phyloP scores from a whole-genome alignment of 2,329 filamentous ascomycete species.

The Chaetomiaceae sp. region DNA sequence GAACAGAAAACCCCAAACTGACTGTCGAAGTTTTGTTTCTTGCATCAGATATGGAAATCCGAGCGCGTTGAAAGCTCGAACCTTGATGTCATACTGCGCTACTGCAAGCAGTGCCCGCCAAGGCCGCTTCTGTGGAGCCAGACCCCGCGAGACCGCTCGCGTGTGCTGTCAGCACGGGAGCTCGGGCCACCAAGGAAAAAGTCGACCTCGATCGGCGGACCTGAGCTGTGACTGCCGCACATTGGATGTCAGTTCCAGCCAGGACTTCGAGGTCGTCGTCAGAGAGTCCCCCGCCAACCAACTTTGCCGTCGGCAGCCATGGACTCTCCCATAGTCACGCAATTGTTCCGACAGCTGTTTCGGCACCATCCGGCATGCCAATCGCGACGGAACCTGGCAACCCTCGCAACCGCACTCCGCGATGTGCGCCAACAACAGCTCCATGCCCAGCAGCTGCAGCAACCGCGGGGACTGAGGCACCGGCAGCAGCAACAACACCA shows the following conservation, averaged over 20 bases:
- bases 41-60: too few species aligned
- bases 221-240: background rate
- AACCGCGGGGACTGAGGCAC: slow-evolving; percentile 11
- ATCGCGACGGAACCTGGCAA: slow-evolving; percentile 41
- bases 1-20: too few species aligned
- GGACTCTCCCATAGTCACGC: slow-evolving; percentile 75
- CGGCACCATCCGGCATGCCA: slow-evolving; percentile 66
- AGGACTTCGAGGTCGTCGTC: background rate
- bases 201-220: background rate
- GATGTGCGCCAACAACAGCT: slow-evolving; percentile 29
- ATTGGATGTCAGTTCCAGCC: too few species aligned
- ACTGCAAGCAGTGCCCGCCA: background rate
- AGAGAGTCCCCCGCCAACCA: background rate
- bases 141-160: slow-evolving; percentile 3
- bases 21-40: too few species aligned
- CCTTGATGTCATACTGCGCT: slow-evolving; percentile 7
- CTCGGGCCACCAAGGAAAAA: slow-evolving; percentile 25
- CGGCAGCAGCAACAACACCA: slow-evolving; percentile 26
- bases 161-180: slow-evolving; percentile 13
- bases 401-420: slow-evolving; percentile 36
- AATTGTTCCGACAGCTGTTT: slow-evolving; percentile 82
- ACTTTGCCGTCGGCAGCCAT: slow-evolving; percentile 51
- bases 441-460: slow-evolving; percentile 26
- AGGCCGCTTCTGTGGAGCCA: background rate
- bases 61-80: too few species aligned